Conservation (phyloP, 148 eudicot species). For the Rhododendron ovatum region DNA sequence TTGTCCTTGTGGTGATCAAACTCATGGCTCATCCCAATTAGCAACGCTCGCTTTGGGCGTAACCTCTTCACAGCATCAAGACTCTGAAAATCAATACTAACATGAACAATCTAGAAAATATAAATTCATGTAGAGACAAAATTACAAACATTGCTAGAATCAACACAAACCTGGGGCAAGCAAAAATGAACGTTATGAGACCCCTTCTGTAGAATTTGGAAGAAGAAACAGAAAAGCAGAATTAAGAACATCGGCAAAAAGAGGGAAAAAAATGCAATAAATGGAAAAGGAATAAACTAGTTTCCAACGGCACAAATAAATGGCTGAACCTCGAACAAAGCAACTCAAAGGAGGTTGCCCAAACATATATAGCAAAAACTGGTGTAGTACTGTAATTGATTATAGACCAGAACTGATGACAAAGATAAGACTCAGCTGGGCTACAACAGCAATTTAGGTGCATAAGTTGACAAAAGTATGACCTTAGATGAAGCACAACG, state of each 20-base stretch:
- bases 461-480: neutral
- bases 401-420: neutral
- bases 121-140: neutral
- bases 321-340: neutral
- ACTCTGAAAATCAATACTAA: constrained; percentile 37
- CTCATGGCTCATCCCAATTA: constrained; percentile 85
- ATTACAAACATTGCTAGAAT: neutral
- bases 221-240: neutral
- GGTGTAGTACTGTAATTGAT: neutral
- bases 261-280: neutral
- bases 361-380: too few relatives aligned
- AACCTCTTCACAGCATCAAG: constrained; percentile 86
- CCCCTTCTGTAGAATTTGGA: constrained; percentile 51
- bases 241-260: neutral
- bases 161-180: constrained; percentile 61
- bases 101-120: neutral
- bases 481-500: neutral
- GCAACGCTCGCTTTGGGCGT: constrained; percentile 75
- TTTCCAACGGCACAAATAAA: neutral
- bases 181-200: constrained; percentile 69
- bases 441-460: neutral
- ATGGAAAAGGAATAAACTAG: neutral
- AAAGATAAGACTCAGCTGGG: neutral
- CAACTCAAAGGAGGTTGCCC: neutral
- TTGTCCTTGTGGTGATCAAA: constrained; percentile 86